These are phyloP conservation scores for Hypoxylon crocopeplum DNA, from an alignment of 495 filamentous ascomycete genomes.

Conservation along the genomic window DNA sequence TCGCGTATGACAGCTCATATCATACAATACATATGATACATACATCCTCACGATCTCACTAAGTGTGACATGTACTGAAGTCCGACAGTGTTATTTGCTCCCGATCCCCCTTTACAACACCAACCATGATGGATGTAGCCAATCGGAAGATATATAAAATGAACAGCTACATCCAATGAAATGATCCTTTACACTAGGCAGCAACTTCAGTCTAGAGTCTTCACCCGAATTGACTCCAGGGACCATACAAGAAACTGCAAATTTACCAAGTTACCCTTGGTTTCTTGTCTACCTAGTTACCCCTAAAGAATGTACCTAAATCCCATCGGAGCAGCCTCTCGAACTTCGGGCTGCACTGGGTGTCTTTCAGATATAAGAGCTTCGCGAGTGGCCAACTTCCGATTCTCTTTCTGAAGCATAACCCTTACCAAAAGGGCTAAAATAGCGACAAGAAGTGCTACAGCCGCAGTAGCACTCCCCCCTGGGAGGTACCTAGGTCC, in stretches of 20 bases:
- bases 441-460: constrained; percentile 49
- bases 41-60: no score
- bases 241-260: no score
- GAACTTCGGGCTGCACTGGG: background rate
- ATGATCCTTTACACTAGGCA: no score
- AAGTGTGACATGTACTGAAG: no score
- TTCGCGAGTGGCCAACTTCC: constrained; percentile 55
- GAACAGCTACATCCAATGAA: no score
- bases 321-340: constrained; percentile 9
- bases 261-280: background rate
- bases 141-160: no score
- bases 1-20: constrained; percentile 1
- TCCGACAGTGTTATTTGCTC: no score
- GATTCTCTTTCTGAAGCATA: constrained; percentile 56
- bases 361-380: constrained; percentile 26
- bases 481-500: constrained; percentile 58
- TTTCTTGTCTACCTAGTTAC: background rate
- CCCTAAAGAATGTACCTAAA: constrained; percentile 41
- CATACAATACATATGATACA: no score
- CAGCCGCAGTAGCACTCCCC: constrained; percentile 53
- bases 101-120: no score
- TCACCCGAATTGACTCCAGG: no score
- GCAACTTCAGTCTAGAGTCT: no score
- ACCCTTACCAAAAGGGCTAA: constrained; percentile 52
- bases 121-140: no score